A percentile compares a stretch with the other conserved stretches of the same genome.
Evolutionary conservation across 2,329 filamentous ascomycete genomes (phyloP).

Genomic region (Sclerotinia glacialis): DNA sequence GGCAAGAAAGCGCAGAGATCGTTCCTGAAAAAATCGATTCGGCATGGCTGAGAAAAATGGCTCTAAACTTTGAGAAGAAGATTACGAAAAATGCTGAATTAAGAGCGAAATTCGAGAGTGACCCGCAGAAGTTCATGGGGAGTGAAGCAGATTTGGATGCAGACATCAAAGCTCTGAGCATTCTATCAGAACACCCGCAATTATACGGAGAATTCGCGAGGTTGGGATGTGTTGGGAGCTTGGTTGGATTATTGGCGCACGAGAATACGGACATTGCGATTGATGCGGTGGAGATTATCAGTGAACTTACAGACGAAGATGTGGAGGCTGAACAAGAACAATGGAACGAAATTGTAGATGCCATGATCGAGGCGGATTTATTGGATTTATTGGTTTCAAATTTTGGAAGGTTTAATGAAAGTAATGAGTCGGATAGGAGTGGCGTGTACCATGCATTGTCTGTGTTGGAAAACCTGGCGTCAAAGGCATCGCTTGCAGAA

Average conservation of each 20-base stretch:
- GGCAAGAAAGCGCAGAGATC: constrained; percentile 49
- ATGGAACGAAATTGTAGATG: constrained; percentile 74
- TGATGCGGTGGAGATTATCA: constrained; percentile 82
- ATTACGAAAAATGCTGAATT: constrained; percentile 89
- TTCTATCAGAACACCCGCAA: constrained; percentile 81
- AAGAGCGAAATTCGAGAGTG: constrained; percentile 76
- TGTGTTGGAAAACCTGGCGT: constrained; percentile 83
- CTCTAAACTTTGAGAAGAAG: constrained; percentile 81
- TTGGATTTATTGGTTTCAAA: constrained; percentile 74
- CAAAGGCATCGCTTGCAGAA: constrained; percentile 64
- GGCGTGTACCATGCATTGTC: constrained; percentile 84
- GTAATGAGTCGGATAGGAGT: constrained; percentile 68
- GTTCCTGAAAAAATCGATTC: constrained; percentile 74
- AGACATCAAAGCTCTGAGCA: constrained; percentile 81
- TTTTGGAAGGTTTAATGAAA: constrained; percentile 75
- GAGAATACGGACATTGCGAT: constrained; percentile 98
- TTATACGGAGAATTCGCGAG: constrained; percentile 79
- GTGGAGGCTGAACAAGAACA: constrained; percentile 76
- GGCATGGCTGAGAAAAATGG: constrained; percentile 78
- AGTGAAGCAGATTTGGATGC: constrained; percentile 86
- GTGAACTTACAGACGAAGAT: constrained; percentile 91
- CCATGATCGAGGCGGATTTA: constrained; percentile 65
- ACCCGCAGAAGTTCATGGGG: constrained; percentile 79
- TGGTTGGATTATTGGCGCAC: constrained; percentile 82
- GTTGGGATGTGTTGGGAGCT: constrained; percentile 66